Conservation (phyloP, 768 basidiomycete genomes). For the Xerocomellus amylosporus region DNA sequence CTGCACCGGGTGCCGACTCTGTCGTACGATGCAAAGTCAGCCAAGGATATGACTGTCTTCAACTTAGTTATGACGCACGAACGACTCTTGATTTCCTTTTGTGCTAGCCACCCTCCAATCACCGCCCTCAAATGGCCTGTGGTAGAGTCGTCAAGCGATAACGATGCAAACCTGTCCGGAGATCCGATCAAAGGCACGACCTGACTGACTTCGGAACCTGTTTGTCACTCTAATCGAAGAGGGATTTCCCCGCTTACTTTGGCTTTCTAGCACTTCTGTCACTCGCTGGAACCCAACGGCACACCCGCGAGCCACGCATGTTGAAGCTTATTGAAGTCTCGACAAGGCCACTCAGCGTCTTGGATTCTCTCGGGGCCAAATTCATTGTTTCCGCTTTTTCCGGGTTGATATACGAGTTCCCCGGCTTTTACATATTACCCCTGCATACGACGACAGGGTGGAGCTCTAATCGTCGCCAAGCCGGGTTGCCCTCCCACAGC, state of each 20-base stretch:
- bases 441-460: background rate
- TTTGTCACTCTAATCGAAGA: background rate
- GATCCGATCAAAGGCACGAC: no score
- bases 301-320: no score
- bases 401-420: background rate
- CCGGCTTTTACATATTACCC: background rate
- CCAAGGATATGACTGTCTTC: background rate
- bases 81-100: background rate
- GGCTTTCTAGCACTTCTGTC: background rate
- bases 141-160: background rate
- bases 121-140: background rate
- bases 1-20: background rate
- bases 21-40: background rate
- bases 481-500: background rate
- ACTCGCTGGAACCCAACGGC: no score
- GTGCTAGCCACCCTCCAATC: background rate
- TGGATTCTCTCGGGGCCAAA: background rate
- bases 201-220: background rate
- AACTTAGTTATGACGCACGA: background rate
- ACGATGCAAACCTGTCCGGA: background rate
- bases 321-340: background rate
- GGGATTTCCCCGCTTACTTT: background rate
- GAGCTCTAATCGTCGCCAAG: conserved; percentile 1
- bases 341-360: background rate
- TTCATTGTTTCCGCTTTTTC: background rate